Evolutionary conservation across 2,329 filamentous ascomycete species (phyloP), one percentile per base, ranked within the genome.

Genomic region (Cladophialophora carrionii): DNA sequence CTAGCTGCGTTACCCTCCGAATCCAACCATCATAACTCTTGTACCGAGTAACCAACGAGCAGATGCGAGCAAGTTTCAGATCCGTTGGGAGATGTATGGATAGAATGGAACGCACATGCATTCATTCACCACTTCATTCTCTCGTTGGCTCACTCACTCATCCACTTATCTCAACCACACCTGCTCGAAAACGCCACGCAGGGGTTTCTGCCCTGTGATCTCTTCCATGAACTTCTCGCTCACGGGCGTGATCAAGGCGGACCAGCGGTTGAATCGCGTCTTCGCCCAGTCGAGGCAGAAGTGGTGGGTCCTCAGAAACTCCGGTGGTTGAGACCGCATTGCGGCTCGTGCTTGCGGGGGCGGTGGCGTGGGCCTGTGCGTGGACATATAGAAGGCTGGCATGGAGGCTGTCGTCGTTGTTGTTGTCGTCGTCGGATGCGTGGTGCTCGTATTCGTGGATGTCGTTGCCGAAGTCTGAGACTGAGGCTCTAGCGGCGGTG

Each of bases 151-250:
- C n/a, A n/a, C n/a, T n/a, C n/a, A n/a, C n/a, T n/a, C n/a, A n/a
- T n/a, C n/a, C n/a, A n/a, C 58, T 63, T 58, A 72, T 66, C 55
- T 71, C 54, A 72, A 58, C 71, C 71, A 72, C 4, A 72, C 71
- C 52, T 68, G 69, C 62, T 72, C 70, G 51, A 71, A 72, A 20
- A 72, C 68, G 20, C 70, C 70, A 22, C 60, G 61, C 1, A 72
- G 63, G 12, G 70, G 71, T 51, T 68, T 71, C 48, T 68, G 55
- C 4, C 60, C 68, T 5, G 59, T 43, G 22, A 68, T 57, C 52
- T 71, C 70, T 55, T 72, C 70, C 64, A 72, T 68, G 57, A 60
- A 70, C 46, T 67, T 69, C 58, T 71, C 67, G 29, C 63, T 68
- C 20, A 72, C 69, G 10, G 64, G 59, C n/a, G 70, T 72, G 55